Conservation (phyloP, 129 eudicot species). For the Lactuca sativa region DNA sequence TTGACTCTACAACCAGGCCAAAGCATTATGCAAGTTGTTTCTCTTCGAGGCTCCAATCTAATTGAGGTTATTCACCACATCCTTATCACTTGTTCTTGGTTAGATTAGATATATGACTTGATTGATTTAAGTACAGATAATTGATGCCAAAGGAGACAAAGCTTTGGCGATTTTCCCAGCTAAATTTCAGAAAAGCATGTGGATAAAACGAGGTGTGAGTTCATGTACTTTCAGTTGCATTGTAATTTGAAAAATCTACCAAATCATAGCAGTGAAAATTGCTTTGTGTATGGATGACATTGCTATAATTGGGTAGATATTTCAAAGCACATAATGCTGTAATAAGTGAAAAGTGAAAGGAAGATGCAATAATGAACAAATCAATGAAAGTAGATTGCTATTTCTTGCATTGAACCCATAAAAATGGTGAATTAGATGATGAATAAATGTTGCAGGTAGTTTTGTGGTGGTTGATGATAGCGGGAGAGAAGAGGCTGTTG, state of each 20-base stretch:
- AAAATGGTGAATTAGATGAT: too few species aligned
- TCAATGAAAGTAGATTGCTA: too few species aligned
- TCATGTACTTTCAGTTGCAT: neutral
- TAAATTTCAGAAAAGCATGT: constrained; percentile 94
- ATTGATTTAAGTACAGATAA: constrained; percentile 46
- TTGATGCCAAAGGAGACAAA: constrained; percentile 69
- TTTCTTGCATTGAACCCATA: too few species aligned
- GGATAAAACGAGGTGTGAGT: constrained; percentile 71
- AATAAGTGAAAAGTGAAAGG: too few species aligned
- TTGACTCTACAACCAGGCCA: constrained; percentile 60
- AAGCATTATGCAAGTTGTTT: constrained; percentile 77
- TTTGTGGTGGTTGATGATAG: constrained; percentile 89
- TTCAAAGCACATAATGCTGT: too few species aligned
- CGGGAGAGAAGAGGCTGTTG: constrained; percentile 80
- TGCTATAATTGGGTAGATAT: too few species aligned
- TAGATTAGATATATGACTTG: neutral
- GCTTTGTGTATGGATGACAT: too few species aligned
- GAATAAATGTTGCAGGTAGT: constrained; percentile 49
- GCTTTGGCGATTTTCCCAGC: constrained; percentile 81
- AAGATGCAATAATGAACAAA: too few species aligned
- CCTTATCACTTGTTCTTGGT: neutral
- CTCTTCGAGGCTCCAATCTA: constrained; percentile 79
- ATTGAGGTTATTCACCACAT: constrained; percentile 46
- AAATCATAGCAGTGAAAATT: too few species aligned
- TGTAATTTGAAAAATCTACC: too few species aligned